These are phyloP conservation scores for Zymoseptoria passerinii DNA, from an alignment of 2,329 filamentous ascomycete genomes.

Conservation along the genomic window DNA sequence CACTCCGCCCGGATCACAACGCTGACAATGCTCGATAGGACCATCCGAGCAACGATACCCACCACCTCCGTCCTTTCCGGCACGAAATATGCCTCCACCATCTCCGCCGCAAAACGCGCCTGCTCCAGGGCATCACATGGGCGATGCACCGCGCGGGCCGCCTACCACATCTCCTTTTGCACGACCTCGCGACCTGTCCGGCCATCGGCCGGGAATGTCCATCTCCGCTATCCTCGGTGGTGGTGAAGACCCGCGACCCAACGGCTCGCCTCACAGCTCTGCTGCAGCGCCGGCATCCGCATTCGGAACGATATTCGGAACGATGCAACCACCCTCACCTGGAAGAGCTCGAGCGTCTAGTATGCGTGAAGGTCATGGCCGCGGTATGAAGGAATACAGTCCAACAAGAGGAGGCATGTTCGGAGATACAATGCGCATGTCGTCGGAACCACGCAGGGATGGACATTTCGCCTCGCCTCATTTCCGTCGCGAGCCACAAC, in stretches of 20 bases:
- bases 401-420: slow-evolving; percentile 18
- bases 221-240: slow-evolving; percentile 63
- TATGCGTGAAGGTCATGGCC: slow-evolving; percentile 27
- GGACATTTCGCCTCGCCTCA: slow-evolving; percentile 28
- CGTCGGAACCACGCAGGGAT: slow-evolving; percentile 22
- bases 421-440: slow-evolving; percentile 21
- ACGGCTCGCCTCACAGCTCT: slow-evolving; percentile 28
- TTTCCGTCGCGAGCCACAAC: slow-evolving; percentile 22
- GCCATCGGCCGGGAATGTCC: slow-evolving; percentile 59
- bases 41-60: slow-evolving; percentile 12
- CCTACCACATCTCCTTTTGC: slow-evolving; percentile 40
- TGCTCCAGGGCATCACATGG: slow-evolving; percentile 28
- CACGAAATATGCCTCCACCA: slow-evolving; percentile 43
- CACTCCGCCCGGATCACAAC: not conserved
- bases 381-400: slow-evolving; percentile 20
- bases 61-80: slow-evolving; percentile 34
- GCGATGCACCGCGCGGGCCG: slow-evolving; percentile 34
- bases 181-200: slow-evolving; percentile 48
- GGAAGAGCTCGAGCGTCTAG: slow-evolving; percentile 31
- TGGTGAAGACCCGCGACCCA: slow-evolving; percentile 21
- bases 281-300: slow-evolving; percentile 24
- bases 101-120: slow-evolving; percentile 40
- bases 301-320: slow-evolving; percentile 34
- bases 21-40: not conserved
- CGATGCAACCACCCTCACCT: slow-evolving; percentile 42